These are phyloP conservation scores for Exophiala dermatitidis DNA, from an alignment of 2,329 filamentous ascomycete species.

Conservation along the genomic window DNA sequence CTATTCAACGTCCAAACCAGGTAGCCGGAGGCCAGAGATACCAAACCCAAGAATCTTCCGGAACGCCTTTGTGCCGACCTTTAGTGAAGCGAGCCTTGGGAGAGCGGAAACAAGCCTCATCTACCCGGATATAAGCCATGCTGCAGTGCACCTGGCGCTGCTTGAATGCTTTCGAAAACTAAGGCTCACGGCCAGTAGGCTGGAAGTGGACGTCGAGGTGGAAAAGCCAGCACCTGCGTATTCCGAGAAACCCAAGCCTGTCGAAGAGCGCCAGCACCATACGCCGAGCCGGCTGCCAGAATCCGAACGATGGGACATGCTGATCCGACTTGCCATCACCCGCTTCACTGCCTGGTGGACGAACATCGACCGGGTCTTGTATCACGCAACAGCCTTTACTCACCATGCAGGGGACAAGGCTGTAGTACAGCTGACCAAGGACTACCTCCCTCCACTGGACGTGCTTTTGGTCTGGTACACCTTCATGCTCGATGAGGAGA, in stretches of 20 bases:
- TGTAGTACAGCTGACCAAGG: neutral
- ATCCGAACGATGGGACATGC: conserved; percentile 10
- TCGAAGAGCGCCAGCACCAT: neutral
- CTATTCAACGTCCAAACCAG: neutral
- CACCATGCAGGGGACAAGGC: neutral
- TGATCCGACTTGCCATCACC: conserved; percentile 14
- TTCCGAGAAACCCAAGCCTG: conserved; percentile 1
- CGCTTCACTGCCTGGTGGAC: conserved; percentile 18
- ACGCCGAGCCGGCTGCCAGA: neutral
- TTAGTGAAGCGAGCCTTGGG: neutral
- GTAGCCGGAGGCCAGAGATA: conserved; percentile 4
- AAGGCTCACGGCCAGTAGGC: conserved; percentile 6
- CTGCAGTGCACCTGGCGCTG: conserved; percentile 16
- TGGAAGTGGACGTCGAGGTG: neutral
- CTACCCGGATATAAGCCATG: conserved; percentile 17
- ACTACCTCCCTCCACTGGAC: conserved; percentile 23
- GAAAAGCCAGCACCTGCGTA: neutral
- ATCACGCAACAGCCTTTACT: conserved; percentile 19
- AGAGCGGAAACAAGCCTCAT: neutral
- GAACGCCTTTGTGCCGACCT: conserved; percentile 12
- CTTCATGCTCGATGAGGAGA: conserved; percentile 13
- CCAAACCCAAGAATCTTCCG: conserved; percentile 13
- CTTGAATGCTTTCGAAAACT: conserved; percentile 20
- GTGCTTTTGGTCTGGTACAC: conserved; percentile 24
- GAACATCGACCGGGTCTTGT: conserved; percentile 13